Base-by-base conservation (phyloP, 495 filamentous ascomycete species). In the Lophiostoma macrostomum region DNA sequence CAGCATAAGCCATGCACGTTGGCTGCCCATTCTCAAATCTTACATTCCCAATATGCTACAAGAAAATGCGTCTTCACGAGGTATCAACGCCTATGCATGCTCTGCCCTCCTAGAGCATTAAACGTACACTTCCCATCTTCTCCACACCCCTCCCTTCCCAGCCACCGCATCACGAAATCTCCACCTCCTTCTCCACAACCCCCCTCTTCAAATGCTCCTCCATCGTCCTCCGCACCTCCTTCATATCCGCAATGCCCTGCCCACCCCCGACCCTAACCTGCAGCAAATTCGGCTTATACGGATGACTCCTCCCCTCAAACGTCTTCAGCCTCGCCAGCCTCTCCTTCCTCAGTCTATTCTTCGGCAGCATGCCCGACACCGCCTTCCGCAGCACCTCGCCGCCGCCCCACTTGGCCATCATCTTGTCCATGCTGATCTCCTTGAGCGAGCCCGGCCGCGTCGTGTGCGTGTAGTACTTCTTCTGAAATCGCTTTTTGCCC, bases 361-460 rank as follows among this genome's bases (percentile, higher is more conserved):
- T 98, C 39, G 93, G 93, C 73, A 98, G 70, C 93, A 98, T 98
- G 46, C 93, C 93, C 67, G 83, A 84, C 20, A 98, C 93, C 10
- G 93, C 93, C 70, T 87, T 86, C 56, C 90, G 78, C 69, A 98
- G 70, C 45, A 97, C 86, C 81, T 98, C 93, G 30, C 85, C 89
- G 58, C 93, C 93, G 50, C 93, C 93, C 76, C 86, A 86, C 78
- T 96, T 96, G 58, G 76, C 84, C 75, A 96, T 90, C 80, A 98
- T 83, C 56, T 80, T 78, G 69, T 96, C 90, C 94, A 98, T 96
- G 28, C 84, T 93, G 70, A 97, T 86, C 68, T 80, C 79, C 74
- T 85, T 85, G 62, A 98, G 73, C 59, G 81, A 85, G 52, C 93
- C 93, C 4, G 93, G 93, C 4, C 88, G 77, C 24, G 93, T 96